A percentile compares a stretch with the other conserved stretches of the same genome.
phyloP scores from a whole-genome alignment of 1,284 basidiomycete genomes.

The Heliocybe sulcata region DNA sequence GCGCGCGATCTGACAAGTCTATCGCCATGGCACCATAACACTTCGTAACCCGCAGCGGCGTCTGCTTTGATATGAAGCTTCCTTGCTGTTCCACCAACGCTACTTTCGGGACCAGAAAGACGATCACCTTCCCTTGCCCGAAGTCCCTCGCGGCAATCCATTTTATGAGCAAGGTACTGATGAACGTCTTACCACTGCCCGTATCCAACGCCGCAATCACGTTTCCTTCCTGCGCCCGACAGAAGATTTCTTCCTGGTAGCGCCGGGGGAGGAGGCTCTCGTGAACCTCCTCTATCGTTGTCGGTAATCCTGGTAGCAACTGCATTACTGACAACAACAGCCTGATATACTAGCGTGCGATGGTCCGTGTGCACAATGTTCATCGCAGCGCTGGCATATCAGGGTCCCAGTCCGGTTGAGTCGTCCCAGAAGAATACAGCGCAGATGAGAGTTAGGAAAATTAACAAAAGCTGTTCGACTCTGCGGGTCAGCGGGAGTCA shows the following conservation, averaged over 20 bases:
- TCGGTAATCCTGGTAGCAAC: background rate
- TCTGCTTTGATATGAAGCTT: constrained; percentile 57
- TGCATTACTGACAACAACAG: constrained; percentile 1
- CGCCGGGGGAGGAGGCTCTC: constrained; percentile 35
- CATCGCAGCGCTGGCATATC: background rate
- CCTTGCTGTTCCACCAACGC: constrained; percentile 78
- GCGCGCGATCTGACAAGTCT: constrained; percentile 56
- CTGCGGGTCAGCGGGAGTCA: background rate
- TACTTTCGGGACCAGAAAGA: constrained; percentile 79
- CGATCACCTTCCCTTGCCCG: constrained; percentile 42
- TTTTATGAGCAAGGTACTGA: constrained; percentile 71
- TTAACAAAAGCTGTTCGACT: background rate
- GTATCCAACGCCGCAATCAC: constrained; percentile 75
- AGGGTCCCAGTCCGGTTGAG: background rate
- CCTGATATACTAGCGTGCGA: background rate
- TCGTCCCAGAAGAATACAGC: background rate
- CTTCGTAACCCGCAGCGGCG: constrained; percentile 55
- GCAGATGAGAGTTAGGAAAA: background rate
- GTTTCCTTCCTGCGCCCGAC: constrained; percentile 61
- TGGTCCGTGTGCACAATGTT: background rate
- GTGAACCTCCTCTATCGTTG: background rate
- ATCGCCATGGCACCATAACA: constrained; percentile 65
- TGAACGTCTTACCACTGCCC: constrained; percentile 78
- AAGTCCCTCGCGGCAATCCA: constrained; percentile 53
- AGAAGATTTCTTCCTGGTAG: constrained; percentile 73